Evolutionary conservation across 1,284 basidiomycete genomes (phyloP), one percentile per base, ranked within the genome.

Genomic region (Ceratobasidium sp.): DNA sequence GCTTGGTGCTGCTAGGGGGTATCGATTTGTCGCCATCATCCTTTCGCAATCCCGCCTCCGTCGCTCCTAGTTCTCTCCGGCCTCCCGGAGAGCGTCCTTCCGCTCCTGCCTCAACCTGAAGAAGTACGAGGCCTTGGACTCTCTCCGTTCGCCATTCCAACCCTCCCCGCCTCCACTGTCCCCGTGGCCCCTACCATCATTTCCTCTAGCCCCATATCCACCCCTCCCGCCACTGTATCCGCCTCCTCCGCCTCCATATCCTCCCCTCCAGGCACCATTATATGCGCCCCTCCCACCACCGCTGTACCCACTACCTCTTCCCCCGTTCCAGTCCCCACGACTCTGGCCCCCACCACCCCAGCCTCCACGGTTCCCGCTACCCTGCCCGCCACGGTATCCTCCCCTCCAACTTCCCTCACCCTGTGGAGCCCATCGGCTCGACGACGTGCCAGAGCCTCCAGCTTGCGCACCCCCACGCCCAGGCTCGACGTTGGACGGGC

Each of bases 1-100:
- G 59, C 59, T 33, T 60, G 18, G 6, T 14, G 59, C 20, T 38
- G 33, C 59, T 60, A n/a, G 50, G 59, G 59, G 59, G 59, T 60
- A 60, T 33, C 33, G 59, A 16, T 60, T 6, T 41, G 59, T 60
- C 59, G 59, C 20, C 35, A 6, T 60, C 59, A 10, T n/a, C 50
- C 3, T 52, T 20, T 52, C 50, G n/a, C 10, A 52, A n/a, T 2
- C 7, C 50, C n/a, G 18, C 7, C 18, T 52, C n/a, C 48, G 7
- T 52, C 18, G 18, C 7, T n/a, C 3, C 50, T 52, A n/a, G 18
- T 52, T n/a, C n/a, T 52, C 7, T 4, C 3, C 50, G 50, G 16
- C n/a, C n/a, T n/a, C 50, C n/a, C n/a, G 50, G 18, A 8, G 5
- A 1, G 50, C 50, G 50, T 18, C 50, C 50, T 52, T 52, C 7